phyloP scores from a whole-genome alignment of 768 basidiomycete genomes.

The Sistotremastrum niveocremeum region DNA sequence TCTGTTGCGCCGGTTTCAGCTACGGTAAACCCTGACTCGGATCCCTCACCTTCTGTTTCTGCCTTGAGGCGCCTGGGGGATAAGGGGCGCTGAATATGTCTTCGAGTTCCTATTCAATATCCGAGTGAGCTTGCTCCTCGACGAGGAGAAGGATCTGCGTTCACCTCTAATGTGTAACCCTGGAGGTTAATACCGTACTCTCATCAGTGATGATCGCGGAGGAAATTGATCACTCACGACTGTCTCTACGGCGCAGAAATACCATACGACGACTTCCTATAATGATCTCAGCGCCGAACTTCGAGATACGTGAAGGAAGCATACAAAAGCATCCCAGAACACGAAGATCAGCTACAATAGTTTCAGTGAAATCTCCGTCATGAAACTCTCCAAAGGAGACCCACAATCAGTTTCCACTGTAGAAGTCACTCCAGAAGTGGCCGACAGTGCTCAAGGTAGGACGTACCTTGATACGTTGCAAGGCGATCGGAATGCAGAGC shows the following conservation, averaged over 20 bases:
- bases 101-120: slow-evolving; percentile 2
- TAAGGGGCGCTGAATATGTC: slow-evolving; percentile 5
- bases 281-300: neutral
- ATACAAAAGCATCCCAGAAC: slow-evolving; percentile 1
- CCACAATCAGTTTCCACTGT: neutral
- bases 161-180: neutral
- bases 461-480: slow-evolving; percentile 12
- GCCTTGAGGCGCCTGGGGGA: slow-evolving; percentile 1
- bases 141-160: too few relatives aligned
- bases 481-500: slow-evolving; percentile 21
- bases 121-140: too few relatives aligned
- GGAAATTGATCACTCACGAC: neutral
- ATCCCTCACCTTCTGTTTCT: slow-evolving; percentile 2
- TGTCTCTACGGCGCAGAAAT: slow-evolving; percentile 5
- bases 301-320: neutral
- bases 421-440: slow-evolving; percentile 6
- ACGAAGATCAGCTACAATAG: slow-evolving; percentile 4
- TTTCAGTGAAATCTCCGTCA: neutral
- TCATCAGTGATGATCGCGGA: neutral
- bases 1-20: too few relatives aligned
- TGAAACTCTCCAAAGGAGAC: neutral
- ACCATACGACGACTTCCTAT: slow-evolving; percentile 3
- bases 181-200: neutral
- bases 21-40: too few relatives aligned
- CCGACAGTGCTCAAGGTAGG: slow-evolving; percentile 5